Evolutionary conservation across 768 basidiomycete species (phyloP), one percentile per base, ranked within the genome.

Genomic region (Boletus subparvulus): DNA sequence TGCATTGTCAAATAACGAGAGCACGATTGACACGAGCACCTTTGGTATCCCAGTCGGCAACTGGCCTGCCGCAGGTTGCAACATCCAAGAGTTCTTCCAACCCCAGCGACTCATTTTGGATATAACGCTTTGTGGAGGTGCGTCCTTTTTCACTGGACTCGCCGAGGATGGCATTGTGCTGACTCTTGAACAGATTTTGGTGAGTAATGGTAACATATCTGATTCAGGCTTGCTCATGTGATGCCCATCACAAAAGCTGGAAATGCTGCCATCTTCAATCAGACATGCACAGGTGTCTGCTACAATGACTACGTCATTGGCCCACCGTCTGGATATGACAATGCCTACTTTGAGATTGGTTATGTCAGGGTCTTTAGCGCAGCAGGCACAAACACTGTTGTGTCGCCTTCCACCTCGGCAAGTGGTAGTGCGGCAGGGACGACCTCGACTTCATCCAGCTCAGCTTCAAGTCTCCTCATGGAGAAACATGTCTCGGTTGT

Each of bases 221-320:
- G 46, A 19, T 49, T 4, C 4, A 32, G 30, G 10, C 57, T 63
- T 57, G 59, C 66, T 36, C 50, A 50, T 28, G 28, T 5, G 37
- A 35, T 28, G 73, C 56, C 80, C 79, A 50, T 42, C 28, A 45
- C 47, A 12, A 49, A 55, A 65, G 87, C 88, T 7, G 86, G 83
- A 1, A 67, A 75, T 17, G 47, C 82, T 0, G 55, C 72, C 39
- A 74, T 83, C 41, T 86, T 90, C 71, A 68, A 75, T 4, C 69
- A 82, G 61, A 88, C 87, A 0, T 90, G 87, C 73, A 65, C 76
- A 6, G 85, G 85, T n/a, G 71, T 73, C 2, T 87, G 89, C 70
- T 90, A 92, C 72, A 75, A 79, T 12, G 82, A 87, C 73, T 88
- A 83, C 55, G 88, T 90, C 41, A 73, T 87, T 54, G 85, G 86